These are phyloP conservation scores for Ulmus americana DNA, from an alignment of 331 rosid genomes.

Conservation along the genomic window DNA sequence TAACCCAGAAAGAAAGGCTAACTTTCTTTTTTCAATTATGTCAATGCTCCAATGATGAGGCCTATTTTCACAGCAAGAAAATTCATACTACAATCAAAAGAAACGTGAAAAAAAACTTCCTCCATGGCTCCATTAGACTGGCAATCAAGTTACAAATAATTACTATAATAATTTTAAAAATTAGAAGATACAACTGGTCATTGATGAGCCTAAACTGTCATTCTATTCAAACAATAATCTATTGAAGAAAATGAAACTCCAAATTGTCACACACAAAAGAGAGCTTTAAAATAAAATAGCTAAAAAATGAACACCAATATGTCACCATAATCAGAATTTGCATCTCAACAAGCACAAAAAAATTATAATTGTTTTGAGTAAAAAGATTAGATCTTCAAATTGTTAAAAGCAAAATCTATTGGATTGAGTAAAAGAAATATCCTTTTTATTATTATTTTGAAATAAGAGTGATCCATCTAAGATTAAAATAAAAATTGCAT, in stretches of 20 bases:
- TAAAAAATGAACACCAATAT: background rate
- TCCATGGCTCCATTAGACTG: conserved; percentile 8
- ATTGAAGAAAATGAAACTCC: no score
- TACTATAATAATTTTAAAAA: background rate
- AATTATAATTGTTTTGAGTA: no score
- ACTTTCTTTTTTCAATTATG: conserved; percentile 7
- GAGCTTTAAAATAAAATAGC: no score
- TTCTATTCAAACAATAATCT: no score
- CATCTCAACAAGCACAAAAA: background rate
- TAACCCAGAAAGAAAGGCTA: conserved; percentile 14
- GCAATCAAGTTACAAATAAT: background rate
- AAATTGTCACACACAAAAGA: no score
- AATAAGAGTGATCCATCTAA: no score
- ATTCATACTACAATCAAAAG: background rate
- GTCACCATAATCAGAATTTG: background rate
- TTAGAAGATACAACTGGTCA: background rate
- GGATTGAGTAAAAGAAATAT: no score
- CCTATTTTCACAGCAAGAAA: conserved; percentile 23
- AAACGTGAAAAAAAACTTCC: background rate
- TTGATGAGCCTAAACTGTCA: no score
- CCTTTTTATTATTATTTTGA: no score
- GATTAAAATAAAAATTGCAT: no score
- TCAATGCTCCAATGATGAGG: conserved; percentile 26
- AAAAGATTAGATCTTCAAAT: no score
- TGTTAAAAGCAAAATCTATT: no score